These are phyloP conservation scores for Cardamine resedifolia DNA, from an alignment of 345 rosid genomes.

Conservation along the genomic window DNA sequence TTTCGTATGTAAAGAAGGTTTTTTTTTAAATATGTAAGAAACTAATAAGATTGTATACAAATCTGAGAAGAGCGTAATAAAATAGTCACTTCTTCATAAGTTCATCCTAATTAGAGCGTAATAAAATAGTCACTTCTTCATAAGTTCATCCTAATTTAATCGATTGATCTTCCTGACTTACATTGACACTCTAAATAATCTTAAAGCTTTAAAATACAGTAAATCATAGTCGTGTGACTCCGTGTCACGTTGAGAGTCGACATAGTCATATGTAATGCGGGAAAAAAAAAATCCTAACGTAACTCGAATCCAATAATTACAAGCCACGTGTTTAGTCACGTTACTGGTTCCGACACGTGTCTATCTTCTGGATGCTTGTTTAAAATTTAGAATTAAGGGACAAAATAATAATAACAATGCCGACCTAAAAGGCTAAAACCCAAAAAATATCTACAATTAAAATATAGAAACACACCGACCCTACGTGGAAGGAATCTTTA, in stretches of 20 bases:
- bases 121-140: neutral
- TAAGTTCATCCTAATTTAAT: neutral
- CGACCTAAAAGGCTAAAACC: conserved; percentile 32
- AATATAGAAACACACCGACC: neutral
- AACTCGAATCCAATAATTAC: neutral
- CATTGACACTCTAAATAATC: too few species aligned
- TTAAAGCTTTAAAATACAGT: too few species aligned
- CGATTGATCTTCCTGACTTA: neutral
- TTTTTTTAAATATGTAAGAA: neutral
- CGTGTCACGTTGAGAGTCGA: conserved; percentile 3
- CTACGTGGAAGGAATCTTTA: conserved; percentile 29
- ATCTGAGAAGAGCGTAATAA: neutral
- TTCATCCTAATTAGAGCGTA: too few species aligned
- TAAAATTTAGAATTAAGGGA: neutral
- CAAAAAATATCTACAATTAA: conserved; percentile 3
- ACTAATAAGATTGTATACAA: neutral
- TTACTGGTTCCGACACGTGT: neutral
- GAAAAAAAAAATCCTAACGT: neutral
- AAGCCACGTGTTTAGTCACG: conserved; percentile 4
- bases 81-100: too few species aligned
- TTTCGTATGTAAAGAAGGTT: neutral
- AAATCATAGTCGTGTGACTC: too few species aligned
- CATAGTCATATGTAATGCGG: neutral
- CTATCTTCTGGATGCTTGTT: neutral
- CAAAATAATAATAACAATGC: conserved; percentile 15